Conservation (phyloP, 179 eudicot genomes). For the Heliamphora pulchella region DNA sequence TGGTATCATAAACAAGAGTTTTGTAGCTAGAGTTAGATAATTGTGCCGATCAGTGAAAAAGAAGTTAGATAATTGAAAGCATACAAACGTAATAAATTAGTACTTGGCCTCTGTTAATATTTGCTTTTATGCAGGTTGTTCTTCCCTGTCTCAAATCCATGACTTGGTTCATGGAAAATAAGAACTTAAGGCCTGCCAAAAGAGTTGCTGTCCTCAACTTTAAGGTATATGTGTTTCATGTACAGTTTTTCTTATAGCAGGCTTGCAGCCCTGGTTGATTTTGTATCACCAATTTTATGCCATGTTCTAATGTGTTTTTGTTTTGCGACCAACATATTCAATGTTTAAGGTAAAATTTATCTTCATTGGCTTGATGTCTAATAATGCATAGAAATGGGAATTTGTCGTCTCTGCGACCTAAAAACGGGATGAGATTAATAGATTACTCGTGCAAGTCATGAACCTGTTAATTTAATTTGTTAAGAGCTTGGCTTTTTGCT, state of each 20-base stretch:
- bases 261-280: neutral
- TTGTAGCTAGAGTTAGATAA: no score
- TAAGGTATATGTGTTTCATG: constrained; percentile 36
- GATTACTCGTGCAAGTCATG: neutral
- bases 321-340: neutral
- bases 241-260: neutral
- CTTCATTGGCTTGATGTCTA: neutral
- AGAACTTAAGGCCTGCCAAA: constrained; percentile 50
- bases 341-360: neutral
- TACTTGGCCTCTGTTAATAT: neutral
- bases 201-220: constrained; percentile 66
- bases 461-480: neutral
- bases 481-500: neutral
- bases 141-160: constrained; percentile 77
- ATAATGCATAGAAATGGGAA: neutral
- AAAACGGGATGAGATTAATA: neutral
- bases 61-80: no score
- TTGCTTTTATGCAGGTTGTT: constrained; percentile 29
- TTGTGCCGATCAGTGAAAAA: no score
- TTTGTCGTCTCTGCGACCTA: neutral
- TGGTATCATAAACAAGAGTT: constrained; percentile 3
- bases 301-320: neutral
- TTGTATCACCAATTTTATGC: neutral
- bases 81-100: neutral
- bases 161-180: constrained; percentile 81